Evolutionary conservation across 768 basidiomycete species (phyloP).

Genomic region (Amanita rubescens): DNA sequence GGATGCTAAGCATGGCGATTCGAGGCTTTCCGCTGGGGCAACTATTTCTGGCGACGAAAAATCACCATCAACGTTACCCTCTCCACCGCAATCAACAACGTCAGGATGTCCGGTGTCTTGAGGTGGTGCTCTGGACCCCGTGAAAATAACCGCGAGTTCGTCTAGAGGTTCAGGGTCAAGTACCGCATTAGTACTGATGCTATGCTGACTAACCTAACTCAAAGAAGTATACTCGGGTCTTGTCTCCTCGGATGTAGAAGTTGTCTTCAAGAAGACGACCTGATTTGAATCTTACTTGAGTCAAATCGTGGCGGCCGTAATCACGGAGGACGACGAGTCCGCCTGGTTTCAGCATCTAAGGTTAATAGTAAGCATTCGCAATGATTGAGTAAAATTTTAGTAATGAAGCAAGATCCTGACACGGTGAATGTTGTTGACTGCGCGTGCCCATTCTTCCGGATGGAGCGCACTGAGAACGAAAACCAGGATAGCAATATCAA

Average conservation of each 20-base stretch:
- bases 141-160: constrained; percentile 74
- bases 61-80: constrained; percentile 14
- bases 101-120: constrained; percentile 15
- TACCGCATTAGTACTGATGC: neutral
- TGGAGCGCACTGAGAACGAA: constrained; percentile 93
- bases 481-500: constrained; percentile 87
- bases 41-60: neutral
- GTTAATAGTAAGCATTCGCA: neutral
- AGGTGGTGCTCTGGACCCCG: constrained; percentile 41
- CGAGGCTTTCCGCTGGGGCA: neutral
- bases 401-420: constrained; percentile 30
- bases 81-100: constrained; percentile 27
- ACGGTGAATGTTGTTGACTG: constrained; percentile 71
- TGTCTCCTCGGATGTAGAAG: constrained; percentile 95
- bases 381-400: neutral
- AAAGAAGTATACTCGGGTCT: constrained; percentile 97
- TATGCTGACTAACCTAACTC: constrained; percentile 52
- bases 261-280: constrained; percentile 87
- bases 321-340: constrained; percentile 84
- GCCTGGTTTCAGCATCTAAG: constrained; percentile 83
- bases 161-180: constrained; percentile 33
- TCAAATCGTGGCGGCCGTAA: constrained; percentile 92
- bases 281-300: constrained; percentile 88
- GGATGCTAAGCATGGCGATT: neutral
- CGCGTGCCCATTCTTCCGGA: constrained; percentile 84